These are phyloP conservation scores for Cladosporium halotolerans DNA, from an alignment of 2,329 filamentous ascomycete species.

Conservation along the genomic window DNA sequence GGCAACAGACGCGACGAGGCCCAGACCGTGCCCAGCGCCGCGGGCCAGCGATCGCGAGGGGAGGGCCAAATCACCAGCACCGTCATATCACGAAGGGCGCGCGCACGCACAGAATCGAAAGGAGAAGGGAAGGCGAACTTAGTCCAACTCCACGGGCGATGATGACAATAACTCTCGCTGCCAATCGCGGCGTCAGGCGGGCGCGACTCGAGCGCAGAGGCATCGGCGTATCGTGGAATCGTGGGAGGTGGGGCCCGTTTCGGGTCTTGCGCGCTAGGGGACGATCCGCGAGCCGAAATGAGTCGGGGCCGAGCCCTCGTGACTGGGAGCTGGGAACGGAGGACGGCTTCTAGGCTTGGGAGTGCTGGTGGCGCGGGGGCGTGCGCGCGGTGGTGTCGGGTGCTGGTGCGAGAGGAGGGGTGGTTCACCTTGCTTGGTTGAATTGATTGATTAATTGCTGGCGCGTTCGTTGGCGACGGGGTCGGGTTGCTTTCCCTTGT, in stretches of 20 bases:
- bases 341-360: not conserved
- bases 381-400: not conserved
- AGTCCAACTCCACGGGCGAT: too few relatives aligned
- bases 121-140: too few relatives aligned
- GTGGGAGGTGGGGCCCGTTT: slow-evolving; percentile 7
- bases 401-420: not conserved
- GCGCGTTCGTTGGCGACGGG: too few relatives aligned
- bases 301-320: slow-evolving; percentile 5
- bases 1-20: too few relatives aligned
- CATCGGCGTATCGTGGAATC: slow-evolving; percentile 8
- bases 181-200: too few relatives aligned
- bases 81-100: too few relatives aligned
- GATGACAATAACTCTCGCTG: too few relatives aligned
- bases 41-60: too few relatives aligned
- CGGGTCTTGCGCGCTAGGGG: slow-evolving; percentile 5
- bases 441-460: not conserved
- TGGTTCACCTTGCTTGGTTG: not conserved
- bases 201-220: slow-evolving; percentile 4
- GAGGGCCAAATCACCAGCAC: too few relatives aligned
- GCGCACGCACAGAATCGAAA: too few relatives aligned
- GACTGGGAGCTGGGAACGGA: slow-evolving; percentile 10
- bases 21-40: too few relatives aligned
- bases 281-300: slow-evolving; percentile 11
- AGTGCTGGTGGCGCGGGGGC: slow-evolving; percentile 2
- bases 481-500: too few relatives aligned